These are phyloP conservation scores for Phylloboletellus chloephorus DNA, from an alignment of 1,284 basidiomycete species.

Conservation along the genomic window DNA sequence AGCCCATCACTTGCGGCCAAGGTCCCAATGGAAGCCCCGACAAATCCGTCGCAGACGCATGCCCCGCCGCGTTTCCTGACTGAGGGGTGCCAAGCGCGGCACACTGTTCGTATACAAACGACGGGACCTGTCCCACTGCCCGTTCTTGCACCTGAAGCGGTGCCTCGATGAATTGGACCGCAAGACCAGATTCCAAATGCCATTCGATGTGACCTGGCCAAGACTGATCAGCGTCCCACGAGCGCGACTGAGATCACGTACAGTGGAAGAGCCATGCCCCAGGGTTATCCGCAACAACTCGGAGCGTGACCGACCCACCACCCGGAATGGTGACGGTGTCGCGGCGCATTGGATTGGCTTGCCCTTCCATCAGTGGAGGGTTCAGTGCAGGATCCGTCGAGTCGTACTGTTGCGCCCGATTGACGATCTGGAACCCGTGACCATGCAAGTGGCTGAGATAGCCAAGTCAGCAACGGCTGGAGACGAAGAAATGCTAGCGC, in stretches of 20 bases:
- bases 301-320: constrained; percentile 57
- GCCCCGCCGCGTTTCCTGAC: constrained; percentile 78
- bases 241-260: constrained; percentile 30
- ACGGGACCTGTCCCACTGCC: constrained; percentile 39
- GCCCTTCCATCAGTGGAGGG: constrained; percentile 71
- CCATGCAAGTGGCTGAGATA: constrained; percentile 69
- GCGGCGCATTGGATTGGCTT: constrained; percentile 80
- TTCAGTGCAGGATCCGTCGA: constrained; percentile 77
- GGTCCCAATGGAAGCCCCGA: constrained; percentile 61
- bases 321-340: constrained; percentile 71
- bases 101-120: constrained; percentile 68
- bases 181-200: constrained; percentile 77
- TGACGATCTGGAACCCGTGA: constrained; percentile 77
- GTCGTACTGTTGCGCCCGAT: constrained; percentile 66
- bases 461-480: neutral
- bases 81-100: constrained; percentile 49
- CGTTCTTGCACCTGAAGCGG: constrained; percentile 57
- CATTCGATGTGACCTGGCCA: constrained; percentile 72
- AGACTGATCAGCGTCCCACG: neutral
- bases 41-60: constrained; percentile 58
- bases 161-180: constrained; percentile 73
- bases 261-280: constrained; percentile 83
- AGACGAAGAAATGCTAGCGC: constrained; percentile 24
- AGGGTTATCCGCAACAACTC: constrained; percentile 75
- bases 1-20: constrained; percentile 68